phyloP scores from a whole-genome alignment of 441 rosid species.

The Syzygium syzygioides region DNA sequence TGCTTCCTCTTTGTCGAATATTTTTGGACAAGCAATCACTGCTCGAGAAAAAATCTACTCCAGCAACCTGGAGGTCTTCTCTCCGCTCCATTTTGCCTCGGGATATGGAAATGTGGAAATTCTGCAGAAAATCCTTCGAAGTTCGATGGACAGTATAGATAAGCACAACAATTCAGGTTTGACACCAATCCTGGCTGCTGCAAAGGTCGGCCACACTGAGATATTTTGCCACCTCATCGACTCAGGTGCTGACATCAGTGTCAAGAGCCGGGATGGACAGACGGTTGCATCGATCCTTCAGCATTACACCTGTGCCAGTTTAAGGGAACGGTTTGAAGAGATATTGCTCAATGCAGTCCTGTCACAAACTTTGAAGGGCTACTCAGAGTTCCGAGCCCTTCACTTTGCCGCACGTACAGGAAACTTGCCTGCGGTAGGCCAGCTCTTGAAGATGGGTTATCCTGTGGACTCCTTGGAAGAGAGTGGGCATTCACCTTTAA shows the following conservation, averaged over 20 bases:
- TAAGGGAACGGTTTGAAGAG: conserved; percentile 16
- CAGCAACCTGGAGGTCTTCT: conserved; percentile 25
- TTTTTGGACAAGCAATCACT: conserved; percentile 16
- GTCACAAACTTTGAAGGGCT: conserved; percentile 7
- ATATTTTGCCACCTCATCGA: conserved; percentile 15
- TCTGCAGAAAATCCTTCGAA: conserved; percentile 13
- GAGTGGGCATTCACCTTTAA: conserved; percentile 22
- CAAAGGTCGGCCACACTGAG: conserved; percentile 14
- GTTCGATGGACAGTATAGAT: conserved; percentile 7
- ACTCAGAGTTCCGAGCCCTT: conserved; percentile 16
- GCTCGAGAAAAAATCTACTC: conserved; percentile 7
- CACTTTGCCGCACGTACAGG: conserved; percentile 23
- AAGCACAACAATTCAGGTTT: conserved; percentile 18
- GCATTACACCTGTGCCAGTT: conserved; percentile 7
- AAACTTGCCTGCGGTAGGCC: conserved; percentile 17
- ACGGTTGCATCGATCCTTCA: conserved; percentile 3
- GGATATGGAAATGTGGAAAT: conserved; percentile 19
- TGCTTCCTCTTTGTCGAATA: conserved; percentile 13
- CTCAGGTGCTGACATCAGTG: conserved; percentile 20
- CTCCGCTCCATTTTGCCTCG: conserved; percentile 23
- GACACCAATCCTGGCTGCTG: conserved; percentile 18
- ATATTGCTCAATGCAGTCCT: conserved; percentile 22
- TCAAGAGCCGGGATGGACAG: conserved; percentile 19
- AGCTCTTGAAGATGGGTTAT: conserved; percentile 18
- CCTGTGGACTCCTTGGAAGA: conserved; percentile 18